Base-by-base conservation (phyloP, 2,329 filamentous ascomycete species). In the Trichoderma asperellum region DNA sequence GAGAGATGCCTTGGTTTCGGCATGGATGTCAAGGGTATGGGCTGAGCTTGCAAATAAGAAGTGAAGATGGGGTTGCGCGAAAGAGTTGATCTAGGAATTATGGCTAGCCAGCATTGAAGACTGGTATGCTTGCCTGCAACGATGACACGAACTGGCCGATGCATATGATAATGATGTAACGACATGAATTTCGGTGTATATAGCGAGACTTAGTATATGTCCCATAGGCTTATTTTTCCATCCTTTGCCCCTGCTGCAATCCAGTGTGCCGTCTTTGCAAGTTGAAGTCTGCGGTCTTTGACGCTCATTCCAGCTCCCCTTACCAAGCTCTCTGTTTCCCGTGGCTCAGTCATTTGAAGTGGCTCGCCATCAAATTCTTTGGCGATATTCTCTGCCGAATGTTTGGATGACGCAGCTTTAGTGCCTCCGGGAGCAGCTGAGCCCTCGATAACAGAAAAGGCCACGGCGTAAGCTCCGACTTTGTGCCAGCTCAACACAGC, bases 401-500 rank as follows among this genome's bases (percentile, higher is more conserved):
- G 35, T n/a, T 55, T 52, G 6, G 21, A 29, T 8, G 55, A 21
- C 47, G 53, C 12, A 5, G 16, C 16, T 2, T 52, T 43, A 11
- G 56, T 8, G 12, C n/a, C 34, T 40, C 27, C 16, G 1, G 5
- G 12, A 32, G 27, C 10, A 24, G n/a, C 59, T 21, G 68, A 72
- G 24, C 59, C 59, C 7, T 70, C 71, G 0, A 88, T 73, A 29
- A 80, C 75, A 1, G 87, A 90, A 81, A 98, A 96, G 0, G 88
- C 90, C 21, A 92, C 86, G 4, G 92, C 88, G 80, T 96, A 97
- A 72, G 93, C 94, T 1, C 94, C 94, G 37, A 92, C 91, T 73
- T 91, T 89, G 79, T 98, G 96, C 95, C 95, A 98, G 79, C 96
- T 97, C 72, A 98, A 82, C 67, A 97, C 93, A 0, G 95, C 96